Percentiles rank a stretch among this genome's conserved stretches.
Conservation (phyloP, 331 rosid genomes). For the Quercus phellos region DNA sequence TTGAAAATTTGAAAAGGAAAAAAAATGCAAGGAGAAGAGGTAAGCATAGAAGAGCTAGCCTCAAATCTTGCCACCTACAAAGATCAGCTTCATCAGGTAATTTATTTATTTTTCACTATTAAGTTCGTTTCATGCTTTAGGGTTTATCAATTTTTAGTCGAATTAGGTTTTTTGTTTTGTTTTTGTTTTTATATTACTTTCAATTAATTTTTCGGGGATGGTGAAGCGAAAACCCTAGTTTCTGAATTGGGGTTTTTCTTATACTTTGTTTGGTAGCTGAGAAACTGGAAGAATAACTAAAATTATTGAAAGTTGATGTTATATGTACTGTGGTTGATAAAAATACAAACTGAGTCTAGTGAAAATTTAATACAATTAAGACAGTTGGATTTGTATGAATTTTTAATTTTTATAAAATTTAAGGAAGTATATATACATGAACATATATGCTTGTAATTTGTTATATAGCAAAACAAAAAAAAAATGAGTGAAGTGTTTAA, state of each 20-base stretch:
- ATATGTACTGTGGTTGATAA: neutral
- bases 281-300: neutral
- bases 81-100: conserved; percentile 76
- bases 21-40: conserved; percentile 58
- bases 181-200: neutral
- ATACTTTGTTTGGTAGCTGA: neutral
- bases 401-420: too few relatives aligned
- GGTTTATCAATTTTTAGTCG: neutral
- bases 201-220: neutral
- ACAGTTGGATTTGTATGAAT: too few relatives aligned
- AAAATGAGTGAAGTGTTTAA: neutral
- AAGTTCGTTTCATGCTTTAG: neutral
- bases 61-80: conserved; percentile 78
- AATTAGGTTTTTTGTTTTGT: neutral
- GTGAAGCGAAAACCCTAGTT: too few relatives aligned
- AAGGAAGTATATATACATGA: too few relatives aligned
- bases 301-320: neutral
- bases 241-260: too few relatives aligned
- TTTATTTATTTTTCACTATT: neutral
- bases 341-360: neutral
- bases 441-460: neutral
- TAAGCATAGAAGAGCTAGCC: conserved; percentile 69
- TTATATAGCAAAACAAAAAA: neutral
- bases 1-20: neutral
- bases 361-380: neutral